Conservation (phyloP, 2,329 filamentous ascomycete genomes). For the Nemania sp. region DNA sequence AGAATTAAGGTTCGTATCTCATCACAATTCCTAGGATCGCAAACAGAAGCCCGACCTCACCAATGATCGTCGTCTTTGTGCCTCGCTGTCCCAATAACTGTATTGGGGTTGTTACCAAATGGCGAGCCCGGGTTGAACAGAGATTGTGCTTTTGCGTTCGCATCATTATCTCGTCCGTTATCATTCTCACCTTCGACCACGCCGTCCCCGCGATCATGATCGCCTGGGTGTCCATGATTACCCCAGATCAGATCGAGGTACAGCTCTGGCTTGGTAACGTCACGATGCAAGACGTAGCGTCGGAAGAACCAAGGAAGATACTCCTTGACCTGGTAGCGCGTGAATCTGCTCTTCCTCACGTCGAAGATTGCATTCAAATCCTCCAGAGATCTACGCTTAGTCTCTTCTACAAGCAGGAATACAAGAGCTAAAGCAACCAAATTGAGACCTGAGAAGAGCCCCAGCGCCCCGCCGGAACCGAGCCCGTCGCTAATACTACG, state of each 20-base stretch:
- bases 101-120: no score
- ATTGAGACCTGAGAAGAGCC: conserved; percentile 8
- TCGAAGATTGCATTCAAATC: conserved; percentile 5
- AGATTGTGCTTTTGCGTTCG: neutral
- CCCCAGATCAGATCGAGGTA: conserved; percentile 42
- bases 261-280: conserved; percentile 36
- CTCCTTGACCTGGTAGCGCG: conserved; percentile 22
- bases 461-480: neutral
- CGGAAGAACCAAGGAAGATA: conserved; percentile 44
- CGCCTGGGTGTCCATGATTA: neutral
- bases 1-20: no score
- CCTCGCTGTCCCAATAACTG: no score
- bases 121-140: no score
- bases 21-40: no score
- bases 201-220: neutral
- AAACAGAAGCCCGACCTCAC: no score
- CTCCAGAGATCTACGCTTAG: conserved; percentile 7
- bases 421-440: conserved; percentile 3
- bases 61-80: no score
- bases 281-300: conserved; percentile 30
- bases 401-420: conserved; percentile 35
- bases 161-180: no score
- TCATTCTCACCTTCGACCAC: neutral
- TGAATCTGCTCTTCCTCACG: conserved; percentile 1
- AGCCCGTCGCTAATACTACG: neutral